phyloP scores from a whole-genome alignment of 345 rosid species.

The Microcos paniculata region DNA sequence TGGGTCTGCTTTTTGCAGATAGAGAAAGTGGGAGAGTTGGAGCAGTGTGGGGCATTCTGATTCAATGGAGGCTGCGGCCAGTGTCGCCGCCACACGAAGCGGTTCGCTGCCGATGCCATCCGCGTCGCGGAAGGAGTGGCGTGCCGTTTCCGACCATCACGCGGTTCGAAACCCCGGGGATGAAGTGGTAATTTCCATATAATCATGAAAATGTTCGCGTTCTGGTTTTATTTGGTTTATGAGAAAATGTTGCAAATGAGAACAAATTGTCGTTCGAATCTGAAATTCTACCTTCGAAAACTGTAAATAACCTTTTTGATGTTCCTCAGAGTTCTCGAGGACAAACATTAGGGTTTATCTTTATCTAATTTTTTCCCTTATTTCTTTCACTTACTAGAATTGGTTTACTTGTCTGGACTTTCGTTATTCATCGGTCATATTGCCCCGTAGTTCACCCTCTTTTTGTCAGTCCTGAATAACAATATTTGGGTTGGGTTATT shows the following conservation, averaged over 20 bases:
- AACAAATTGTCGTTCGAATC: neutral
- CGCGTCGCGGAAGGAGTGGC: conserved; percentile 82
- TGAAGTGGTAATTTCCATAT: conserved; percentile 42
- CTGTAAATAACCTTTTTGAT: no score
- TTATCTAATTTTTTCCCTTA: neutral
- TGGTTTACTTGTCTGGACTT: neutral
- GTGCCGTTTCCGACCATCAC: conserved; percentile 81
- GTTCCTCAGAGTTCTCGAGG: neutral
- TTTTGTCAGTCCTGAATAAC: neutral
- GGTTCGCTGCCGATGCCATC: conserved; percentile 62
- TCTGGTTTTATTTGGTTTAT: conserved; percentile 2
- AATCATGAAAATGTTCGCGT: neutral
- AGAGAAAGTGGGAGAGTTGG: conserved; percentile 23
- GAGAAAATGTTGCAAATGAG: neutral
- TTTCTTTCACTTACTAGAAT: neutral
- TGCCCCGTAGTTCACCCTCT: neutral
- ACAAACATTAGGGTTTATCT: neutral
- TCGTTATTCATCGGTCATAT: neutral
- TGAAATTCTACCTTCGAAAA: no score
- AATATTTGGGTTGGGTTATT: neutral
- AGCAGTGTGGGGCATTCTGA: conserved; percentile 21
- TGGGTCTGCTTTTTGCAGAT: conserved; percentile 2
- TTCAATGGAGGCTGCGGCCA: conserved; percentile 75
- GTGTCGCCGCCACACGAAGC: conserved; percentile 61
- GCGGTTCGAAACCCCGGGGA: conserved; percentile 50